phyloP scores from a whole-genome alignment of 805 yeast genomes.

The Wickerhamiella siamensis region DNA sequence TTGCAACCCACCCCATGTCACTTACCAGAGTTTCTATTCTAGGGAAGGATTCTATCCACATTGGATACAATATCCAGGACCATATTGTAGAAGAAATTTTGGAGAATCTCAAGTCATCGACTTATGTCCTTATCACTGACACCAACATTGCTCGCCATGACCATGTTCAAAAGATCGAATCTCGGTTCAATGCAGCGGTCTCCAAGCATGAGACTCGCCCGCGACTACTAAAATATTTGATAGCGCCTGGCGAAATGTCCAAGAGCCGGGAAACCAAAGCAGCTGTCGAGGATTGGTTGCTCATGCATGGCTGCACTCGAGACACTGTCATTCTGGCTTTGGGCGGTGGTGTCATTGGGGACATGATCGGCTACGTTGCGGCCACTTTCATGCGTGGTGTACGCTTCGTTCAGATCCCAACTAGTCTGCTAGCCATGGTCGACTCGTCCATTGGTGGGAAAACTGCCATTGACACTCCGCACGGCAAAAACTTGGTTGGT shows the following conservation, averaged over 20 bases:
- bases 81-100: constrained; percentile 62
- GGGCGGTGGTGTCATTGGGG: constrained; percentile 98
- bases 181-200: constrained; percentile 12
- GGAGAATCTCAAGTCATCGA: constrained; percentile 55
- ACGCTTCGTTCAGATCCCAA: constrained; percentile 84
- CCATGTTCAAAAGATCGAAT: constrained; percentile 35
- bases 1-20: background rate
- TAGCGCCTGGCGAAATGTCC: constrained; percentile 87
- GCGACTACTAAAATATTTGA: constrained; percentile 57
- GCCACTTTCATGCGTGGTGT: constrained; percentile 99
- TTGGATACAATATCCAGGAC: constrained; percentile 67
- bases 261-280: constrained; percentile 85
- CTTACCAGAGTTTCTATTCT: constrained; percentile 51
- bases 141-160: constrained; percentile 41
- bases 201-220: constrained; percentile 12
- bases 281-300: constrained; percentile 76
- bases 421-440: constrained; percentile 89
- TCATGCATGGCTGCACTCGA: constrained; percentile 78
- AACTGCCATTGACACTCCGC: constrained; percentile 93
- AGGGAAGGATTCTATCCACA: constrained; percentile 73
- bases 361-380: constrained; percentile 98
- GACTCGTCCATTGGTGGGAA: constrained; percentile 97
- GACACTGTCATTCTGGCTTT: constrained; percentile 89
- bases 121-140: constrained; percentile 86
- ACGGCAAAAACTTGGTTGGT: constrained; percentile 91